These are phyloP conservation scores for Cyberlindnera xylosilytica DNA, from an alignment of 805 yeast species.

Conservation along the genomic window DNA sequence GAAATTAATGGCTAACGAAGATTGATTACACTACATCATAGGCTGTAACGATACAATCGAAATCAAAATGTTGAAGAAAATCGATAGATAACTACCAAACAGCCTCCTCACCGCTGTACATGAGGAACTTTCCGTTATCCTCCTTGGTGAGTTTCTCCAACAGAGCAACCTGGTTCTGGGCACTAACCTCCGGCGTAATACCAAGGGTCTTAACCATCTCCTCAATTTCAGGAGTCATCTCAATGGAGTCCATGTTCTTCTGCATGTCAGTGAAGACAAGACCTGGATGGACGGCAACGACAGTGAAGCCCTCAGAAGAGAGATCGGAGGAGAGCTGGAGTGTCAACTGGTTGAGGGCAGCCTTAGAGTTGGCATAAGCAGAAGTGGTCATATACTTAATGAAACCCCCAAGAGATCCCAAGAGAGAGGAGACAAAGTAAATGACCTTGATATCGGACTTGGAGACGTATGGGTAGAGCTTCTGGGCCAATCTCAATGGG, in stretches of 20 bases:
- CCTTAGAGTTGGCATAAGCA: neutral
- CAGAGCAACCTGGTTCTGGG: neutral
- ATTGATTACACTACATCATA: too few relatives aligned
- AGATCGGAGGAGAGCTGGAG: neutral
- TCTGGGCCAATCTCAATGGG: conserved; percentile 5
- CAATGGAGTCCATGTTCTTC: neutral
- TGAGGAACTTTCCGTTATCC: neutral
- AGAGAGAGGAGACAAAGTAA: neutral
- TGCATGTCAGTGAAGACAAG: neutral
- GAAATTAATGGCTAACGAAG: neutral
- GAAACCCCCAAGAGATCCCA: neutral
- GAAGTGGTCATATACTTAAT: neutral
- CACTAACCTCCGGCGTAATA: neutral
- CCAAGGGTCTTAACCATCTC: neutral
- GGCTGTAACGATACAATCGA: too few relatives aligned
- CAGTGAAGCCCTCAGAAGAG: neutral
- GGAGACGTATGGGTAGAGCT: conserved; percentile 17
- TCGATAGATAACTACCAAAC: neutral
- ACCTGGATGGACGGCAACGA: neutral
- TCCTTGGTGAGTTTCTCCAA: neutral
- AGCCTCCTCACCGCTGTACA: neutral
- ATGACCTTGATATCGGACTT: conserved; percentile 13
- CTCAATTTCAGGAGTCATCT: neutral
- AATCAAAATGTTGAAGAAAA: too few relatives aligned
- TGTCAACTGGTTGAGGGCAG: neutral